phyloP scores from a whole-genome alignment of 2,329 filamentous ascomycete genomes.

The Endoconidiophora polonica region DNA sequence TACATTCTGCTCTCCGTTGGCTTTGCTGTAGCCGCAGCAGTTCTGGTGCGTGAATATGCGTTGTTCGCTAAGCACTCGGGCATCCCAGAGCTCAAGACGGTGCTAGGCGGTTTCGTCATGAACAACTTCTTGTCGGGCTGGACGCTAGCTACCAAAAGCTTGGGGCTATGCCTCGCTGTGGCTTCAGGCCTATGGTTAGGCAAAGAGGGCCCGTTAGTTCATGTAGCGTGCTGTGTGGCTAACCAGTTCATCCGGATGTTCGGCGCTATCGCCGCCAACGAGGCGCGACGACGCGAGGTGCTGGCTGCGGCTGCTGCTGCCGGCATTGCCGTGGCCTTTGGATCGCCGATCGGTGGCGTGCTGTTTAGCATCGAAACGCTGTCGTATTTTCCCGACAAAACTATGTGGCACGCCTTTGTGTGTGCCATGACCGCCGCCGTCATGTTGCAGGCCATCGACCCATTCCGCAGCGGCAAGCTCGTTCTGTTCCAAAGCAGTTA shows the following conservation, averaged over 20 bases:
- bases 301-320: constrained; percentile 83
- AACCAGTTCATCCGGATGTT: constrained; percentile 90
- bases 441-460: constrained; percentile 79
- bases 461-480: constrained; percentile 86
- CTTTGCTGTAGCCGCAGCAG: constrained; percentile 60
- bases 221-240: constrained; percentile 92
- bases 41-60: constrained; percentile 71
- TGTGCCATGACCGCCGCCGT: constrained; percentile 98
- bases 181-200: constrained; percentile 92
- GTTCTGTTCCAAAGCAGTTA: constrained; percentile 94
- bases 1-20: constrained; percentile 72
- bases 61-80: constrained; percentile 85
- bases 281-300: constrained; percentile 87
- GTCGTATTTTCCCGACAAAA: constrained; percentile 97
- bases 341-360: constrained; percentile 84
- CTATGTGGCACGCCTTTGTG: constrained; percentile 99
- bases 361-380: constrained; percentile 91
- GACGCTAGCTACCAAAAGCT: constrained; percentile 78
- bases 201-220: constrained; percentile 88
- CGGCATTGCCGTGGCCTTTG: constrained; percentile 87
- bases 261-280: constrained; percentile 63
- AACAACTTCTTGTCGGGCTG: constrained; percentile 69
- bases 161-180: constrained; percentile 78
- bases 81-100: constrained; percentile 94
- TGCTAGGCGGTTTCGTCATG: constrained; percentile 88